Evolutionary conservation across 108 stramenopile genomes (phyloP), one percentile per base, ranked within the genome.

Genomic region (Seminavis robusta): DNA sequence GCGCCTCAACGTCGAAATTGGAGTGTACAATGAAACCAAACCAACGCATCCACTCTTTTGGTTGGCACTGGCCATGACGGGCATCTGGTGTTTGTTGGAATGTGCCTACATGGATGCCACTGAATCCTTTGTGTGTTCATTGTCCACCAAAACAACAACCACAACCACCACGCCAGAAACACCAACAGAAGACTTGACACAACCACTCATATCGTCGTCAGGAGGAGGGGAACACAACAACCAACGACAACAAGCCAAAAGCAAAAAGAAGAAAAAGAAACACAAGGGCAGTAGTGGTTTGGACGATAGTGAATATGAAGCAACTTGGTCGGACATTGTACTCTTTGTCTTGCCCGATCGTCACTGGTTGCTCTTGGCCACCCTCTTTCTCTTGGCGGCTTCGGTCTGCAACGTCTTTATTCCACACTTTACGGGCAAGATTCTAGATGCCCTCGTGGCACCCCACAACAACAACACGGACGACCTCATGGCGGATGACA

Each of bases 391-490:
- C 25, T 8, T 78, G 11, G 30, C 61, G 2, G 77, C 81, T 16
- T 77, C 81, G 0, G 32, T 60, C 0, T 59, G 71, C 31, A 71
- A 79, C 33, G 54, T 79, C 4, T 69, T 62, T 51, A 63, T 83
- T 26, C 74, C 77, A 0, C 53, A 52, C n/a, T 83, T 42, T 54
- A 83, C 77, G 11, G 81, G 81, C 11, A 51, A 60, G 8, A 67
- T 72, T 4, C 46, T 83, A 13, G 77, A 83, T 40, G 51, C 63
- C 2, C 50, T 83, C 6, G 64, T 45, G 3, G 59, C 43, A 11
- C 47, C 63, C 20, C 61, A 57, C 33, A 32, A 37, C 10, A 38
- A 31, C 30, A 40, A 56, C 1, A 27, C 4, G 17, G 20, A 26
- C 7, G 17, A 17, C 43, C 20, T 11, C 20, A 4, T 21, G 5